A percentile compares a stretch with the other conserved stretches of the same genome.
phyloP scores from a whole-genome alignment of 2,329 filamentous ascomycete species.

The Paraphaeosphaeria minitans region DNA sequence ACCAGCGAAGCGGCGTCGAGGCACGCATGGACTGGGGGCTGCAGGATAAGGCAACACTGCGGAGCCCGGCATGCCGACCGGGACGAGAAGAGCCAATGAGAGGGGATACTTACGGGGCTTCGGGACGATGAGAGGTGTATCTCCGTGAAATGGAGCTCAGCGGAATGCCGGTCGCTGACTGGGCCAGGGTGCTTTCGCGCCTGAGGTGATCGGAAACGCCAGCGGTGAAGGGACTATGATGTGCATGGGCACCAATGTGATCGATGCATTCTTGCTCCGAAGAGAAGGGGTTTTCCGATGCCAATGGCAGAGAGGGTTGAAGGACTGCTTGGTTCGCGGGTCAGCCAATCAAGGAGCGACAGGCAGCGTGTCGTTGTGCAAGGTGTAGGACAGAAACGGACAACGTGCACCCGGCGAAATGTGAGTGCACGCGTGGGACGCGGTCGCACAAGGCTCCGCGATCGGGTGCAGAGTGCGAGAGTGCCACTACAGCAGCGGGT shows the following conservation, averaged over 20 bases:
- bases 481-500: slow-evolving; percentile 40
- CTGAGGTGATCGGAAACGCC: slow-evolving; percentile 56
- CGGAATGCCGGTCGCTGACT: slow-evolving; percentile 52
- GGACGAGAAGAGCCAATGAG: slow-evolving; percentile 30
- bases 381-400: slow-evolving; percentile 45
- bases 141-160: slow-evolving; percentile 56
- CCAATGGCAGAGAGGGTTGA: slow-evolving; percentile 49
- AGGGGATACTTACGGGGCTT: slow-evolving; percentile 59
- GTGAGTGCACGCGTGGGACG: slow-evolving; percentile 36
- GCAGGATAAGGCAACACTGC: slow-evolving; percentile 46
- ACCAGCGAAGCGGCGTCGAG: slow-evolving; percentile 45
- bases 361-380: slow-evolving; percentile 38
- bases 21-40: slow-evolving; percentile 36
- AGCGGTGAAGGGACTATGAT: slow-evolving; percentile 51
- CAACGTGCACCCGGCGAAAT: slow-evolving; percentile 42
- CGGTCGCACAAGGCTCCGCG: slow-evolving; percentile 44
- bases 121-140: slow-evolving; percentile 59
- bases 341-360: slow-evolving; percentile 48
- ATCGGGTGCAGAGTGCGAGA: slow-evolving; percentile 38
- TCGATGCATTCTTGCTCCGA: slow-evolving; percentile 55
- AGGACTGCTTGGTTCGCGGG: slow-evolving; percentile 50
- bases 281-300: slow-evolving; percentile 50
- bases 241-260: slow-evolving; percentile 52
- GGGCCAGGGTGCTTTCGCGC: slow-evolving; percentile 56
- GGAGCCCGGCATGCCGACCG: slow-evolving; percentile 39